Conservation (phyloP, 2,329 filamentous ascomycete species). For the Trichoderma lentiforme region DNA sequence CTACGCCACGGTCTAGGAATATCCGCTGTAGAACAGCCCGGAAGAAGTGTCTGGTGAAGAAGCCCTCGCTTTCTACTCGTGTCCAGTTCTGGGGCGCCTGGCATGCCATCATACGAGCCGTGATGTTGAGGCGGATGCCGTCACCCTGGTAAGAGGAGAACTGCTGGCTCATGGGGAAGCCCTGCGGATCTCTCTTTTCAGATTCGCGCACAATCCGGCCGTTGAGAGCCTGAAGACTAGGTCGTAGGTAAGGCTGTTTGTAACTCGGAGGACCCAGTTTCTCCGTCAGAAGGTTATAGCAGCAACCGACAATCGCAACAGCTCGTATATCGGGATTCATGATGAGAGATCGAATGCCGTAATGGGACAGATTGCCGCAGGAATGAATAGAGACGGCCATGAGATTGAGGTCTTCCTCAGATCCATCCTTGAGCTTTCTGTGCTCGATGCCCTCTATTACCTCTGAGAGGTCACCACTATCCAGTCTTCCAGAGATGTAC, state of each 20-base stretch:
- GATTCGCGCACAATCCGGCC: slow-evolving; percentile 68
- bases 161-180: slow-evolving; percentile 84
- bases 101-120: slow-evolving; percentile 95
- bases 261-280: slow-evolving; percentile 81
- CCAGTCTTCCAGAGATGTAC: slow-evolving; percentile 72
- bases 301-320: slow-evolving; percentile 96
- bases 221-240: slow-evolving; percentile 62
- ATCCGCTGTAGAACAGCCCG: slow-evolving; percentile 86
- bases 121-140: slow-evolving; percentile 87
- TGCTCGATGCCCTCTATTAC: slow-evolving; percentile 61
- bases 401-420: slow-evolving; percentile 47
- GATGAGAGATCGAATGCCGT: slow-evolving; percentile 80
- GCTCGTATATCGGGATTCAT: slow-evolving; percentile 80
- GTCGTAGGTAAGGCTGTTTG: slow-evolving; percentile 75
- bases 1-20: slow-evolving; percentile 80
- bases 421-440: slow-evolving; percentile 19
- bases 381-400: slow-evolving; percentile 96
- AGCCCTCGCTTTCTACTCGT: slow-evolving; percentile 71
- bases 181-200: slow-evolving; percentile 75
- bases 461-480: slow-evolving; percentile 67
- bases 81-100: slow-evolving; percentile 96
- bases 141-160: slow-evolving; percentile 56
- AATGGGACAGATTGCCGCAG: slow-evolving; percentile 95
- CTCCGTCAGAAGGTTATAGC: slow-evolving; percentile 95
- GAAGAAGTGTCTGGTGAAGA: slow-evolving; percentile 92